These are phyloP conservation scores for Puccinia triticina DNA, from an alignment of 1,284 basidiomycete species.

Conservation along the genomic window DNA sequence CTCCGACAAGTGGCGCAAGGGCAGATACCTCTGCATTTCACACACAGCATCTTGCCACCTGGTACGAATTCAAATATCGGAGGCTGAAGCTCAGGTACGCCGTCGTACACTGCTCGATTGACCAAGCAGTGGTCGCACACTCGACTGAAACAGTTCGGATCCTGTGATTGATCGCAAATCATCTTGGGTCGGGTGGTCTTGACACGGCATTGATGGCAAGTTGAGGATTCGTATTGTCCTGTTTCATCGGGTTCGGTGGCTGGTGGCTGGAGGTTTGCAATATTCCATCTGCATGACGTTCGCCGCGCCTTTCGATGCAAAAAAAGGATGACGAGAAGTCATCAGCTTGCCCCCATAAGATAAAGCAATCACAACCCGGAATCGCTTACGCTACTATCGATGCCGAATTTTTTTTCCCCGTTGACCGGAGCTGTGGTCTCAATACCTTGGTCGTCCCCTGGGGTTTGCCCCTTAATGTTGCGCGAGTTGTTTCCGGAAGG, in stretches of 20 bases:
- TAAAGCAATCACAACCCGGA: too few relatives aligned
- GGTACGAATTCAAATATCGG: constrained; percentile 46
- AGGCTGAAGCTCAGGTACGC: constrained; percentile 38
- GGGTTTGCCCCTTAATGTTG: neutral
- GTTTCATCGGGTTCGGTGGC: constrained; percentile 45
- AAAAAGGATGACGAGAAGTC: too few relatives aligned
- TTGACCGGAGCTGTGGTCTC: neutral
- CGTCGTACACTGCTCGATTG: constrained; percentile 9
- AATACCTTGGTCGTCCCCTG: neutral
- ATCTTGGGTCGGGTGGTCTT: constrained; percentile 46
- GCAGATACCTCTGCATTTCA: constrained; percentile 39
- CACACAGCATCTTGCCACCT: constrained; percentile 44
- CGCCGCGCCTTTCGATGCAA: too few relatives aligned
- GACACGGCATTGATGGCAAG: constrained; percentile 44
- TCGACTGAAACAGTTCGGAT: constrained; percentile 35
- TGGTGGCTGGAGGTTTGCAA: neutral
- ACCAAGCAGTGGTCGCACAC: constrained; percentile 27
- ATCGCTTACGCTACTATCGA: neutral
- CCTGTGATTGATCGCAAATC: constrained; percentile 48
- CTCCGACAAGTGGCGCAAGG: constrained; percentile 40
- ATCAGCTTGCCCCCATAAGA: too few relatives aligned
- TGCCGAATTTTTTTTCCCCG: neutral
- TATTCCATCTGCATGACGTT: too few relatives aligned
- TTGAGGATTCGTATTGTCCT: constrained; percentile 45
- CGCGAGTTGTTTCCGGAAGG: neutral